Conservation (phyloP, 805 yeast species). For the Metschnikowia borealis region DNA sequence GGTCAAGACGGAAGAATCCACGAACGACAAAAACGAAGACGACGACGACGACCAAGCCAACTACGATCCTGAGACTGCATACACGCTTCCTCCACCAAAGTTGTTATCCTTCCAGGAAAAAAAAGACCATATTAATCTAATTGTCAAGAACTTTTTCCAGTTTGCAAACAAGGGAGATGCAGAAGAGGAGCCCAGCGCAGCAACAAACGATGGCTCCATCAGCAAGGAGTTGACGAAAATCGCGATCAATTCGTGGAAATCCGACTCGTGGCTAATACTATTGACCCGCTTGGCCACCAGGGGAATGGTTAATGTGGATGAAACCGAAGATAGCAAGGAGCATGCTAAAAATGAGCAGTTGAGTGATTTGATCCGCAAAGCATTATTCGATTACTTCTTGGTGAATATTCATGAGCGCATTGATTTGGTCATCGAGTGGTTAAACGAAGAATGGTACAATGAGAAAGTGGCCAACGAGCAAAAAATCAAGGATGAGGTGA, state of each 20-base stretch:
- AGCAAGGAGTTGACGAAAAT: conserved; percentile 53
- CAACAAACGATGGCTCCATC: conserved; percentile 25
- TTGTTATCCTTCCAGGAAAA: conserved; percentile 51
- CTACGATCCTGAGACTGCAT: conserved; percentile 40
- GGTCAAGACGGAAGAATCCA: conserved; percentile 14
- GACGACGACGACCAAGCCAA: conserved; percentile 22
- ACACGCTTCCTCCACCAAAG: conserved; percentile 56
- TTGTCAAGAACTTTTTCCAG: conserved; percentile 56
- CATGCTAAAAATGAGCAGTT: conserved; percentile 33
- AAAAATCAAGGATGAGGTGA: conserved; percentile 18
- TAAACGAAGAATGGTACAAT: conserved; percentile 90
- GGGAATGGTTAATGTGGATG: conserved; percentile 48
- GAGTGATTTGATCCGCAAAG: conserved; percentile 61
- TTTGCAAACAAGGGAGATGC: conserved; percentile 34
- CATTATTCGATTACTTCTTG: conserved; percentile 68
- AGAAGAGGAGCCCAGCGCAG: conserved; percentile 8
- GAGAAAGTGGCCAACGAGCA: conserved; percentile 44
- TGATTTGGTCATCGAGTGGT: conserved; percentile 82
- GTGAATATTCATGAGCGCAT: conserved; percentile 68
- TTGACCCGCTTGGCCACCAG: conserved; percentile 78
- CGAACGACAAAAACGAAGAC: conserved; percentile 19
- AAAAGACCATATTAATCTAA: conserved; percentile 51
- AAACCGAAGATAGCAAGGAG: conserved; percentile 23
- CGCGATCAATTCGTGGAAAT: conserved; percentile 49
- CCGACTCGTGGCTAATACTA: conserved; percentile 72